Percentiles rank a stretch among this genome's conserved stretches.
These are phyloP conservation scores for Clavulina sp. DNA, from an alignment of 768 basidiomycete species.

Conservation along the genomic window DNA sequence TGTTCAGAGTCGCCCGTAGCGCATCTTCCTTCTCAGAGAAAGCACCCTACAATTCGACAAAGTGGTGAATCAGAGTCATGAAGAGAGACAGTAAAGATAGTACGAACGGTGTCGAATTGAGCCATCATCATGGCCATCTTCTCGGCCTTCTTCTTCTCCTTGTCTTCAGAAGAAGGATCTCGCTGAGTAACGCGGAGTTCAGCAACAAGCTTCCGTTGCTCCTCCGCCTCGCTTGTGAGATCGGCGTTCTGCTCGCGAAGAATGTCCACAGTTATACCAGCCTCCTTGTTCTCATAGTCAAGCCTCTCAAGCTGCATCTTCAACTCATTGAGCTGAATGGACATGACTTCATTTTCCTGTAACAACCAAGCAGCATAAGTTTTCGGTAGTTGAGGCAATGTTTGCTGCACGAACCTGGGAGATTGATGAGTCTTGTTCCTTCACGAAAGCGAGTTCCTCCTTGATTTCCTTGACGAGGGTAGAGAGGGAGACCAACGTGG, in stretches of 20 bases:
- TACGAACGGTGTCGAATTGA: slow-evolving; percentile 73
- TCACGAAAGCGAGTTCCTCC: slow-evolving; percentile 78
- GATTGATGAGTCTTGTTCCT: slow-evolving; percentile 70
- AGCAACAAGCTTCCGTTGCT: slow-evolving; percentile 59
- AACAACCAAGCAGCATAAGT: slow-evolving; percentile 7
- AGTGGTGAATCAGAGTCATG: slow-evolving; percentile 5
- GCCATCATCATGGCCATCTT: slow-evolving; percentile 99
- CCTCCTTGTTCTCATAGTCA: slow-evolving; percentile 92
- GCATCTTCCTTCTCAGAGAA: slow-evolving; percentile 95
- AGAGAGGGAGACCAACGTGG: slow-evolving; percentile 56
- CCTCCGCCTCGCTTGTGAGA: slow-evolving; percentile 73
- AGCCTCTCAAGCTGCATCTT: slow-evolving; percentile 80
- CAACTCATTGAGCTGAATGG: slow-evolving; percentile 81
- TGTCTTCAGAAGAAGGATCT: slow-evolving; percentile 81
- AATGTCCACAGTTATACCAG: slow-evolving; percentile 80
- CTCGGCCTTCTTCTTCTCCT: slow-evolving; percentile 97
- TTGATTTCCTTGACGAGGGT: slow-evolving; percentile 75
- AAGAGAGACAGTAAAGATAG: not conserved
- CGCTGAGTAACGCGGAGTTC: slow-evolving; percentile 70
- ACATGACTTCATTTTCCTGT: slow-evolving; percentile 89
- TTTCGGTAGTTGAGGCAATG: not conserved
- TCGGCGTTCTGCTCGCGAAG: slow-evolving; percentile 89
- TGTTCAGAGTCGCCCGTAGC: slow-evolving; percentile 63
- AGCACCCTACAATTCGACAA: slow-evolving; percentile 56
- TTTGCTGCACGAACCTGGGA: slow-evolving; percentile 47